A percentile compares a stretch with the other conserved stretches of the same genome.
Conservation (phyloP, 805 yeast genomes). For the Suhomyces kilbournensis region DNA sequence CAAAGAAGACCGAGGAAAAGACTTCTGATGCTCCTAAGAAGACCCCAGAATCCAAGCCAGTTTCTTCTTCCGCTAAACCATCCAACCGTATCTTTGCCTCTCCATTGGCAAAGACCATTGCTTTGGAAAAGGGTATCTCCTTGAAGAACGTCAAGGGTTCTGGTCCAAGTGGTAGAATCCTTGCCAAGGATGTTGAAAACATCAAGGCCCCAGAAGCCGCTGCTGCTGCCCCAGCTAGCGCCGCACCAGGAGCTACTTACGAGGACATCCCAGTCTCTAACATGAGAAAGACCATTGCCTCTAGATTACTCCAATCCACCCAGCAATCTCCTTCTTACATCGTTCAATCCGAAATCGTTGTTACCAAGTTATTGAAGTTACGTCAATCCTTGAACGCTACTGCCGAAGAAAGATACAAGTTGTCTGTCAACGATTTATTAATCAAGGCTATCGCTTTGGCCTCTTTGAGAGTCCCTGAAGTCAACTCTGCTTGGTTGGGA, state of each 20-base stretch:
- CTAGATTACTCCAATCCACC: constrained; percentile 83
- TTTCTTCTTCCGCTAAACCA: constrained; percentile 22
- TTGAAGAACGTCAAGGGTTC: constrained; percentile 83
- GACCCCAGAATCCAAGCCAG: constrained; percentile 6
- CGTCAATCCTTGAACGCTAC: constrained; percentile 85
- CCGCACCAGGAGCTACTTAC: constrained; percentile 55
- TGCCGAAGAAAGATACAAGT: constrained; percentile 81
- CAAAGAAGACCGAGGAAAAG: constrained; percentile 28
- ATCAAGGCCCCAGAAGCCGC: constrained; percentile 48
- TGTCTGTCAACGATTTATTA: constrained; percentile 91
- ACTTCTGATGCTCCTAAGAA: constrained; percentile 22
- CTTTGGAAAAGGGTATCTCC: constrained; percentile 87
- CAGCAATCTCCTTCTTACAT: constrained; percentile 88
- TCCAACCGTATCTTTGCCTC: constrained; percentile 84
- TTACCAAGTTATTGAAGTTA: constrained; percentile 84
- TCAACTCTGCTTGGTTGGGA: constrained; percentile 91
- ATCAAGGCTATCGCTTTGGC: constrained; percentile 95
- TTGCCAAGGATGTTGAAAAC: constrained; percentile 84
- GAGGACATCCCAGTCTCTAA: constrained; percentile 82
- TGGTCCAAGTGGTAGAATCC: constrained; percentile 94
- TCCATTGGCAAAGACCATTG: constrained; percentile 90
- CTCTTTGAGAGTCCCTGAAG: constrained; percentile 85
- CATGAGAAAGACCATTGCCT: constrained; percentile 93
- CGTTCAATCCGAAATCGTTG: constrained; percentile 83
- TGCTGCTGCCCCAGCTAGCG: constrained; percentile 41